Evolutionary conservation across 768 basidiomycete species (phyloP), one percentile per base, ranked within the genome.

Genomic region (Rhizopogon salebrosus): DNA sequence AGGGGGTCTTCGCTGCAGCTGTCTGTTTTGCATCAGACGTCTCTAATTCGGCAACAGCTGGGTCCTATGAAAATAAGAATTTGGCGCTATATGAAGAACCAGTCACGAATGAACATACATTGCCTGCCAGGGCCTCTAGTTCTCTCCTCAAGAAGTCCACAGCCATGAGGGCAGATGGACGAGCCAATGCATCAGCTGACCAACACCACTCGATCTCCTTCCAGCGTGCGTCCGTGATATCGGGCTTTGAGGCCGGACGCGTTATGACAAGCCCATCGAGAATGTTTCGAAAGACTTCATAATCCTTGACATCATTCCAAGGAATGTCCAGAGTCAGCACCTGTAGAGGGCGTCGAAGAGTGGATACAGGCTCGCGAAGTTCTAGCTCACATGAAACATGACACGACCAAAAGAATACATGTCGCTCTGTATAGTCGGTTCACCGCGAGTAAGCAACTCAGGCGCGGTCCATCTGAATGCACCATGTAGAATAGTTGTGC

Each of bases 401-500:
- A 68, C 53, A 48, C 62, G 62, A 5, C 62, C 68, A 48, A 67
- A 63, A 8, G 68, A 68, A 54, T 69, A 78, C 11, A 76, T 69
- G 60, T 78, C 76, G 41, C 62, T 71, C 24, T 59, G 61, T 23
- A 6, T 31, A 1, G 39, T 41, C 4, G 24, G 24, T 9, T 64
- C 62, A 23, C 67, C 63, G 11, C 64, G 61, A 9, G 60, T 49
- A 53, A 72, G 75, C 3, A 76, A 59, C n/a, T 67, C 55, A 0
- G 72, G 58, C 36, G 75, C 74, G 4, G 74, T 70, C 74, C 75
- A 76, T 0, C 76, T 67, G 18, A 75, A 63, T 7, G 72, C 71
- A 16, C 73, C 74, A 11, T 1, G 26, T 13, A 16, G 26, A 43
- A n/a, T n/a, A 6, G 2, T 1, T 0, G 26, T 18, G n/a, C 5